A percentile compares a stretch with the other conserved stretches of the same genome.
These are phyloP conservation scores for Pythium biforme DNA, from an alignment of 352 stramenopile genomes.

Conservation along the genomic window DNA sequence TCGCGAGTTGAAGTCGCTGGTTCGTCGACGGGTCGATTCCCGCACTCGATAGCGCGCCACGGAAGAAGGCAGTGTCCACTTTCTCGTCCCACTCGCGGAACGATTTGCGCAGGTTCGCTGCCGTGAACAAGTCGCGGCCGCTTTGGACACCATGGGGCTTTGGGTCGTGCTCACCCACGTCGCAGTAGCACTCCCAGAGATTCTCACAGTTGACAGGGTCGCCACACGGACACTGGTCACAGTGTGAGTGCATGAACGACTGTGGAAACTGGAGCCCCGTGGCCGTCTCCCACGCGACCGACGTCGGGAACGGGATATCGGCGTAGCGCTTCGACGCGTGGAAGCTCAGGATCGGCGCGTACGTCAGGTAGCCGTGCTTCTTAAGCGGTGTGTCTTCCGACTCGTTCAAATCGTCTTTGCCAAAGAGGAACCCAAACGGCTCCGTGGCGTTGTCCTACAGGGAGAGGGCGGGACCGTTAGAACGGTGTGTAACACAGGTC, in stretches of 20 bases:
- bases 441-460: slow-evolving; percentile 91
- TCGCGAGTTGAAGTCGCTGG: slow-evolving; percentile 92
- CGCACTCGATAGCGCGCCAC: slow-evolving; percentile 94
- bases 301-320: slow-evolving; percentile 98
- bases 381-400: slow-evolving; percentile 92
- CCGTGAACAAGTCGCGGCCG: slow-evolving; percentile 94
- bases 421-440: slow-evolving; percentile 98
- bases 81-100: slow-evolving; percentile 96
- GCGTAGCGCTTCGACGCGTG: slow-evolving; percentile 92
- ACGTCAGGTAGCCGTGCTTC: slow-evolving; percentile 88
- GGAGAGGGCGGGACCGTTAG: no score
- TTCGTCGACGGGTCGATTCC: slow-evolving; percentile 96
- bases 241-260: slow-evolving; percentile 89
- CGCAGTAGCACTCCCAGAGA: slow-evolving; percentile 79
- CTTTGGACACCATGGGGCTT: slow-evolving; percentile 70
- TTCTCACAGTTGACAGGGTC: slow-evolving; percentile 72
- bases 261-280: slow-evolving; percentile 91
- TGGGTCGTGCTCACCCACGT: slow-evolving; percentile 45
- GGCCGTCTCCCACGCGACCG: slow-evolving; percentile 93
- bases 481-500: no score
- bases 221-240: slow-evolving; percentile 66
- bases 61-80: slow-evolving; percentile 97
- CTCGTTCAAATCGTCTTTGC: slow-evolving; percentile 95
- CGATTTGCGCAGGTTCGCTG: slow-evolving; percentile 97
- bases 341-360: slow-evolving; percentile 98